Conservation (phyloP, 1,284 basidiomycete species). For the Moesziomyces sp. region DNA sequence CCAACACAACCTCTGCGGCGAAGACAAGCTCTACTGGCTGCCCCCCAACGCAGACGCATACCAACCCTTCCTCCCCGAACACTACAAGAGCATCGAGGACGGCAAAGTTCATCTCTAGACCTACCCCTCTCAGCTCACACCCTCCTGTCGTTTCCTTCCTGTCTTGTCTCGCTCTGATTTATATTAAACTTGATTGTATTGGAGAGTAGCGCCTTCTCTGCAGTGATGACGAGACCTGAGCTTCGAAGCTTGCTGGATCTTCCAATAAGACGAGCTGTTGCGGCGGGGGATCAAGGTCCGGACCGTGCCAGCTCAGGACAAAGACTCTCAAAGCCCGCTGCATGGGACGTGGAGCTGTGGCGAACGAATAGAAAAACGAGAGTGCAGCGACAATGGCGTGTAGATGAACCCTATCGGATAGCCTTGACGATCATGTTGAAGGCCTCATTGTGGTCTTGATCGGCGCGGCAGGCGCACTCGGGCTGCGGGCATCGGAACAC, state of each 20-base stretch:
- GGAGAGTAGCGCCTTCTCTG: no score
- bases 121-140: background rate
- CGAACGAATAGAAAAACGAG: no score
- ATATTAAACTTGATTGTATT: no score
- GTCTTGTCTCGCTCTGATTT: no score
- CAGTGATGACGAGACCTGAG: no score
- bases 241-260: no score
- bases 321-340: no score
- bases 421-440: constrained; percentile 14
- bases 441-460: constrained; percentile 6
- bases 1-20: constrained; percentile 57
- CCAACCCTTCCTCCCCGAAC: constrained; percentile 48
- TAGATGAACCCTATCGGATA: background rate
- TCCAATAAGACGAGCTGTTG: no score
- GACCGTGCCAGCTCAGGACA: no score
- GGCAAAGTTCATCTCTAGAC: constrained; percentile 57
- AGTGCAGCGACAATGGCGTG: no score
- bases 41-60: constrained; percentile 55
- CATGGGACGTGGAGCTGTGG: no score
- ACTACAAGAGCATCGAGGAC: constrained; percentile 48
- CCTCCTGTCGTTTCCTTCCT: background rate
- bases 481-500: constrained; percentile 1
- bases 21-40: constrained; percentile 57
- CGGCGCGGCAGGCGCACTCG: background rate
- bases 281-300: no score